Percentiles rank a stretch among this genome's conserved stretches.
phyloP scores from a whole-genome alignment of 441 rosid species.

The Eruca vesicaria region DNA sequence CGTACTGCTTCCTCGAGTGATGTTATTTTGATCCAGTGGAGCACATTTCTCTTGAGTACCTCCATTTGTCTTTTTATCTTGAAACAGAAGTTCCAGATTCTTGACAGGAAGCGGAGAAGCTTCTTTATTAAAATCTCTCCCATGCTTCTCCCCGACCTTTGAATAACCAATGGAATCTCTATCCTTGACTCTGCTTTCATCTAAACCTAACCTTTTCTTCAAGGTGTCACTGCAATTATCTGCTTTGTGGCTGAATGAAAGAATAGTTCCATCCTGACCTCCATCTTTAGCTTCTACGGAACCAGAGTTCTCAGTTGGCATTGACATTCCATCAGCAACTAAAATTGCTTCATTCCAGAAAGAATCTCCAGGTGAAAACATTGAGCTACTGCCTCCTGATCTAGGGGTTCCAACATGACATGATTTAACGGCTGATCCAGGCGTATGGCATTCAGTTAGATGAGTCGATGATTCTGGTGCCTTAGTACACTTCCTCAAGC shows the following conservation, averaged over 20 bases:
- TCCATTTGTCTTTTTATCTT: conserved; percentile 53
- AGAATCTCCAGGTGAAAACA: conserved; percentile 90
- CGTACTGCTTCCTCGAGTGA: conserved; percentile 30
- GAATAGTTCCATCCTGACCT: neutral
- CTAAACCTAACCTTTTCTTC: conserved; percentile 43
- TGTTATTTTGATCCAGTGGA: conserved; percentile 29
- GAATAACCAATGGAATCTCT: conserved; percentile 37
- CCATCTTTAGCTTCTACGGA: conserved; percentile 32
- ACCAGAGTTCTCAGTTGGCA: conserved; percentile 39
- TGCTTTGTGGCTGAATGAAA: conserved; percentile 25
- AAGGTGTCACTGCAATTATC: conserved; percentile 37
- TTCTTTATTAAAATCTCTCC: conserved; percentile 40
- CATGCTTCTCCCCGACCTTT: conserved; percentile 41
- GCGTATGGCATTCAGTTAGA: conserved; percentile 54
- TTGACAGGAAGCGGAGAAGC: conserved; percentile 78
- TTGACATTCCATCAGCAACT: conserved; percentile 79
- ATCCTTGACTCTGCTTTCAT: conserved; percentile 42
- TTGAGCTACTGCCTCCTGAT: conserved; percentile 80
- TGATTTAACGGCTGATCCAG: conserved; percentile 56
- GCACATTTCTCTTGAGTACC: conserved; percentile 24
- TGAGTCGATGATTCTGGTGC: conserved; percentile 41
- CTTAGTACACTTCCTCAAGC: conserved; percentile 67
- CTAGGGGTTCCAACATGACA: conserved; percentile 54
- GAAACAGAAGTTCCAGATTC: conserved; percentile 75
- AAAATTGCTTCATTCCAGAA: conserved; percentile 97